Conservation (phyloP, 257 asterid genomes). For the Solanum gandarillasii region DNA sequence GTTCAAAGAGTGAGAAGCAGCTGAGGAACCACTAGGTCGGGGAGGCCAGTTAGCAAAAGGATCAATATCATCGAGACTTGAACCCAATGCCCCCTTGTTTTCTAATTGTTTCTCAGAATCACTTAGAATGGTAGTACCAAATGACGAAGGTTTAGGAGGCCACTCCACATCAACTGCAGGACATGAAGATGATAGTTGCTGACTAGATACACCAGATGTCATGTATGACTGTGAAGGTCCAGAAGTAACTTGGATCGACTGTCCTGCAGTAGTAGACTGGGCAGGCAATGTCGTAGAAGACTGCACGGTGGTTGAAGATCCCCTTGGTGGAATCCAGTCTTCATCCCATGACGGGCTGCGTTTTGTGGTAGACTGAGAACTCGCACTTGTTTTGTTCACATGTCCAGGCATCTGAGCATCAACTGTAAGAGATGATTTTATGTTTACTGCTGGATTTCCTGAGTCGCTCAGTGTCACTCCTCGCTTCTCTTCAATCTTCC, state of each 20-base stretch:
- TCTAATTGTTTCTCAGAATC: conserved; percentile 24
- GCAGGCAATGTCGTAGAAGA: conserved; percentile 30
- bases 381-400: conserved; percentile 30
- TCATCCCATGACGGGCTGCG: conserved; percentile 83
- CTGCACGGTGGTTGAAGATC: conserved; percentile 31
- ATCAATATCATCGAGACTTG: conserved; percentile 57
- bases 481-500: conserved; percentile 95
- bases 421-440: conserved; percentile 25
- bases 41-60: conserved; percentile 99
- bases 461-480: conserved; percentile 75
- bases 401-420: conserved; percentile 42
- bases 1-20: conserved; percentile 29
- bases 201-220: conserved; percentile 35
- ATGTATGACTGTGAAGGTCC: conserved; percentile 17
- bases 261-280: conserved; percentile 32
- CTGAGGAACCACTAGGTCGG: conserved; percentile 38
- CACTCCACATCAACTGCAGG: conserved; percentile 97
- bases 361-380: conserved; percentile 35
- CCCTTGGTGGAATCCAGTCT: conserved; percentile 78
- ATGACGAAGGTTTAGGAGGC: conserved; percentile 66
- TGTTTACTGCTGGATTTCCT: conserved; percentile 48
- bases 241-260: conserved; percentile 29
- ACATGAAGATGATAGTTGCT: conserved; percentile 45
- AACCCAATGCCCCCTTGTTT: conserved; percentile 27
- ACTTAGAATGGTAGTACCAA: conserved; percentile 19